Percentiles rank a stretch among this genome's conserved stretches.
Conservation (phyloP, 2,329 filamentous ascomycete genomes). For the Cladosporium austrohemisphaericum region DNA sequence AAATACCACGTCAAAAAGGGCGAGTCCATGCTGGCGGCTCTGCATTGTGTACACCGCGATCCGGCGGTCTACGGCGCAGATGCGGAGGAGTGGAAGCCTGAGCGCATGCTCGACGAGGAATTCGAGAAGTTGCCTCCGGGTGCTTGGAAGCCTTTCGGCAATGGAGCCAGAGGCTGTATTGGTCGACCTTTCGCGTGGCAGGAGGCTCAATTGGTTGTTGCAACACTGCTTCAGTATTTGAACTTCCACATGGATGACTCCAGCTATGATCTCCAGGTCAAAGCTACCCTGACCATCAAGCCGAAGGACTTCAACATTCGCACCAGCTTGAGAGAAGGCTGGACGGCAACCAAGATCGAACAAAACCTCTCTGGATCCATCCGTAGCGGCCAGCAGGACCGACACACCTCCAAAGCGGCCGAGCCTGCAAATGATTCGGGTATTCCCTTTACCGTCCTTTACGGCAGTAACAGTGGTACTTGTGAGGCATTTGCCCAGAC, state of each 20-base stretch:
- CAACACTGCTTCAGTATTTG: constrained; percentile 67
- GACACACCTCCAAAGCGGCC: constrained; percentile 1
- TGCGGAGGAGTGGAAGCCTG: constrained; percentile 63
- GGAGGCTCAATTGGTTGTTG: constrained; percentile 60
- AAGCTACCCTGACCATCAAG: constrained; percentile 59
- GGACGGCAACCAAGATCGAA: constrained; percentile 44
- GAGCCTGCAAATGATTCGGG: constrained; percentile 12
- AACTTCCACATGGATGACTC: constrained; percentile 62
- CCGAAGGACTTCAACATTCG: constrained; percentile 62
- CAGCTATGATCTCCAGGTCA: constrained; percentile 54
- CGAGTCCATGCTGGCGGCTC: constrained; percentile 48
- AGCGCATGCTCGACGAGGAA: constrained; percentile 66
- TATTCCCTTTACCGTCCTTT: constrained; percentile 61
- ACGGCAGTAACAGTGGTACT: constrained; percentile 71
- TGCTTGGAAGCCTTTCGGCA: constrained; percentile 61
- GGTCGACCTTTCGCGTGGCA: constrained; percentile 70
- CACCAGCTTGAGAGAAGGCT: constrained; percentile 51
- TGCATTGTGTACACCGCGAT: constrained; percentile 58
- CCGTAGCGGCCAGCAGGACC: constrained; percentile 7
- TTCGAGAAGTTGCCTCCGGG: constrained; percentile 49
- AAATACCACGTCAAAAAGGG: constrained; percentile 58
- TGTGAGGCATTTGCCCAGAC: constrained; percentile 66
- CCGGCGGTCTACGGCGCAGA: constrained; percentile 63
- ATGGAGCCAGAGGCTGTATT: constrained; percentile 67
- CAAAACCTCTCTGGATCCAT: constrained; percentile 29